phyloP scores from a whole-genome alignment of 345 rosid genomes.

The Rhizophora mangle region DNA sequence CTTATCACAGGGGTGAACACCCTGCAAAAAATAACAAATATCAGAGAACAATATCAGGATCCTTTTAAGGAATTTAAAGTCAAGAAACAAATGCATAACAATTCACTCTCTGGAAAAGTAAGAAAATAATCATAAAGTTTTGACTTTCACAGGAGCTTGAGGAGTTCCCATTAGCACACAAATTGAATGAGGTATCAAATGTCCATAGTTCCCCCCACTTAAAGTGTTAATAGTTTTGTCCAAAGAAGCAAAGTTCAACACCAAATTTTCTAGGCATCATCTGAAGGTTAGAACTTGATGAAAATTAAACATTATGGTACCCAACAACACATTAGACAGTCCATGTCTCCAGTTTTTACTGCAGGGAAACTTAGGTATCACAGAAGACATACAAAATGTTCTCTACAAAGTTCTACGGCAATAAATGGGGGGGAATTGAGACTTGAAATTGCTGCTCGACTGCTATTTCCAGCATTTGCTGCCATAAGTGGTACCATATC shows the following conservation, averaged over 20 bases:
- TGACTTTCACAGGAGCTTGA: neutral
- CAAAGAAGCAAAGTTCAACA: neutral
- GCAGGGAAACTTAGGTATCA: neutral
- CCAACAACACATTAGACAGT: neutral
- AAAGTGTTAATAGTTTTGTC: neutral
- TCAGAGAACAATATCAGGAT: slow-evolving; percentile 5
- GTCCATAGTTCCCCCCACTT: neutral
- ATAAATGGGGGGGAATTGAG: slow-evolving; percentile 67
- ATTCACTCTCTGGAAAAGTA: neutral
- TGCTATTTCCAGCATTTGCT: slow-evolving; percentile 85
- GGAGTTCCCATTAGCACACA: neutral
- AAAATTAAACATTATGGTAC: neutral
- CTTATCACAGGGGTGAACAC: slow-evolving; percentile 85
- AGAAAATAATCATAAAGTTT: neutral
- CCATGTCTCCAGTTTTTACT: neutral
- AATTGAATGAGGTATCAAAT: neutral
- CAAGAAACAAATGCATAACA: neutral
- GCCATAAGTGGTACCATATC: slow-evolving; percentile 79
- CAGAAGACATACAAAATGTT: slow-evolving; percentile 67
- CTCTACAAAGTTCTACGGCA: slow-evolving; percentile 87
- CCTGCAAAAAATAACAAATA: slow-evolving; percentile 43
- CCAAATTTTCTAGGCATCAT: neutral
- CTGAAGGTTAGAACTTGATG: neutral
- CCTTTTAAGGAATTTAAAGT: neutral
- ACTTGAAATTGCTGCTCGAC: slow-evolving; percentile 78